Evolutionary conservation across 495 filamentous ascomycete genomes (phyloP).

Genomic region (Diplogelasinospora grovesii): DNA sequence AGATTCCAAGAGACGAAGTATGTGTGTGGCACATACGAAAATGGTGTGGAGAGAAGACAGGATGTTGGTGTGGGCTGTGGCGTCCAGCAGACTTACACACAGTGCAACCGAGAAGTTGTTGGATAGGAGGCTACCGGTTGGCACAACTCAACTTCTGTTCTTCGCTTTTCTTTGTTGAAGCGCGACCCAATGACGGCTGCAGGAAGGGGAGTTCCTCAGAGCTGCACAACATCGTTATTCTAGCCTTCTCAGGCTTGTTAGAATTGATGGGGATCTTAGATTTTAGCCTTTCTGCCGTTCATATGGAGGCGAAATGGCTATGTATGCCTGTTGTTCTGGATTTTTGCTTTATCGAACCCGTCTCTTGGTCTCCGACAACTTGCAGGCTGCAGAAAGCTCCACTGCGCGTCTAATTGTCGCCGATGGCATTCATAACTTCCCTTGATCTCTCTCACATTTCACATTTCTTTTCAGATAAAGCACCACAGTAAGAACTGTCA

Average conservation of each 20-base stretch:
- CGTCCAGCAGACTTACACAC: not conserved
- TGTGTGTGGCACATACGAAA: slow-evolving; percentile 6
- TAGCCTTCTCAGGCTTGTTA: too few species aligned
- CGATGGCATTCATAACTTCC: not conserved
- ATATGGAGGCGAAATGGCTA: slow-evolving; percentile 7
- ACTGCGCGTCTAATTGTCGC: not conserved
- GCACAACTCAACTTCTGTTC: too few species aligned
- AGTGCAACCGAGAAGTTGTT: not conserved
- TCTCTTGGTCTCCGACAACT: slow-evolving; percentile 8
- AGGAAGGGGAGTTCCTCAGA: slow-evolving; percentile 1
- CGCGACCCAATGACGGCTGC: slow-evolving; percentile 7
- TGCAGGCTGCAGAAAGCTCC: slow-evolving; percentile 10
- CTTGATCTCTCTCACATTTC: not conserved
- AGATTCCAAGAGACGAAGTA: slow-evolving; percentile 20
- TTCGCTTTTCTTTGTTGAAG: not conserved
- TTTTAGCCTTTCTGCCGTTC: slow-evolving; percentile 14
- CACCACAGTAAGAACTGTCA: not conserved
- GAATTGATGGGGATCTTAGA: too few species aligned
- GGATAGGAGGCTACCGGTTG: too few species aligned
- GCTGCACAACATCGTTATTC: slow-evolving; percentile 13
- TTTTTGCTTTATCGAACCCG: slow-evolving; percentile 11
- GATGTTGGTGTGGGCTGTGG: too few species aligned
- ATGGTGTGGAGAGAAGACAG: slow-evolving; percentile 10
- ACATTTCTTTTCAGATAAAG: not conserved
- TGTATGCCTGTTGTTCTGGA: slow-evolving; percentile 6